Evolutionary conservation across 768 basidiomycete genomes (phyloP), one percentile per base, ranked within the genome.

Genomic region (Podaxis sp.): DNA sequence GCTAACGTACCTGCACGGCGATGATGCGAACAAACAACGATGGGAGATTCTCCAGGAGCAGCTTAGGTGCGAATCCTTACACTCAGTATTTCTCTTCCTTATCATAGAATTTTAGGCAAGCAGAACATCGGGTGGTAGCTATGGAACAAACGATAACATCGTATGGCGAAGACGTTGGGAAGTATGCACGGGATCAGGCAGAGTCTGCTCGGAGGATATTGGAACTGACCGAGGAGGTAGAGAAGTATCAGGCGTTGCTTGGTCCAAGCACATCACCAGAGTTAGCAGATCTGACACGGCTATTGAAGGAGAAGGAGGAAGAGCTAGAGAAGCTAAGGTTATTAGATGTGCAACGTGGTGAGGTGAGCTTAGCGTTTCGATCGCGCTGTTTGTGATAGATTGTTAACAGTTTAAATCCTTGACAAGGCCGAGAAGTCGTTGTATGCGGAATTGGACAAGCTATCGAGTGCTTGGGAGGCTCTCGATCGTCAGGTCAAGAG

Each of bases 391-490:
- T 33, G 33, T 4, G 30, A 39, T 60, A 1, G 39, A 63, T 59
- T n/a, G 48, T 61, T 57, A 19, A 38, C 28, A 4, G 39, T 39
- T 58, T n/a, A 17, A 53, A 44, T 30, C 24, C 19, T 53, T 15
- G 71, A 11, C 33, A 8, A 95, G 87, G 83, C 88, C 2, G 89
- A 94, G 69, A 79, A 86, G 13, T 84, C 90, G 19, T 76, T 97
- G 19, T 96, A 92, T 67, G 79, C 85, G 19, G 96, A 98, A 74
- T 75, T 98, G 5, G 95, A 96, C 64, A 87, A 87, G 65, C 70
- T 99, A 15, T 93, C 95, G 15, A 82, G 87, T 38, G 87, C 93
- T 0, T 98, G 95, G 93, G 93, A 96, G 69, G 76, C 82, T 24
- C 79, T 95, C 24, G 93, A 96, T 65, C 82, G 82, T 38, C 92